Evolutionary conservation across 164 flowering plant species (phyloP).

Genomic region (Liriodendron chinense): DNA sequence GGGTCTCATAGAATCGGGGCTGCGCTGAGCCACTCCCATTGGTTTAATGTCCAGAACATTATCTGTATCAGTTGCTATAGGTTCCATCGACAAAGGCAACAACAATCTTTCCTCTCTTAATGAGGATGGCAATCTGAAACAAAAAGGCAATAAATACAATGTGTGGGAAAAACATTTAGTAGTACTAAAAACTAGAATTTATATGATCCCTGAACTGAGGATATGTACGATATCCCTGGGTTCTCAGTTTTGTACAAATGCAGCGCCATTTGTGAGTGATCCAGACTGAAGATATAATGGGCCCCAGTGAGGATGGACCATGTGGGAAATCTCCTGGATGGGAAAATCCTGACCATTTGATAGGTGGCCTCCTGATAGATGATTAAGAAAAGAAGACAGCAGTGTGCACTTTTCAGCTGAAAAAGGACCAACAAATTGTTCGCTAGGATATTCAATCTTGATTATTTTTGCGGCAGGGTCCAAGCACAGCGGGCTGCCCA

Average conservation of each 20-base stretch:
- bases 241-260: neutral
- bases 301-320: neutral
- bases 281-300: neutral
- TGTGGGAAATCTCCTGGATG: neutral
- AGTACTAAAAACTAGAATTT: neutral
- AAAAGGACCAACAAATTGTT: neutral
- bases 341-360: neutral
- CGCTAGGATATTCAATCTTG: neutral
- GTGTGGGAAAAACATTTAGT: neutral
- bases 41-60: conserved; percentile 25
- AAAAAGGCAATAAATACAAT: conserved; percentile 1
- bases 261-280: no score
- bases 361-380: neutral
- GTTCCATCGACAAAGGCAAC: conserved; percentile 21
- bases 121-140: conserved; percentile 50
- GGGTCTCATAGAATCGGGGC: conserved; percentile 4
- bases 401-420: neutral
- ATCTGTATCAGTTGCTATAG: conserved; percentile 14
- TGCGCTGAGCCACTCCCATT: neutral
- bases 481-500: no score
- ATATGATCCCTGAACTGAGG: neutral
- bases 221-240: neutral
- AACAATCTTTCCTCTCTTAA: conserved; percentile 17
- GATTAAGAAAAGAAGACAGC: no score
- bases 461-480: no score